Percentiles rank a stretch among this genome's conserved stretches.
Conservation (phyloP, 768 basidiomycete species). For the Calocybe indica region DNA sequence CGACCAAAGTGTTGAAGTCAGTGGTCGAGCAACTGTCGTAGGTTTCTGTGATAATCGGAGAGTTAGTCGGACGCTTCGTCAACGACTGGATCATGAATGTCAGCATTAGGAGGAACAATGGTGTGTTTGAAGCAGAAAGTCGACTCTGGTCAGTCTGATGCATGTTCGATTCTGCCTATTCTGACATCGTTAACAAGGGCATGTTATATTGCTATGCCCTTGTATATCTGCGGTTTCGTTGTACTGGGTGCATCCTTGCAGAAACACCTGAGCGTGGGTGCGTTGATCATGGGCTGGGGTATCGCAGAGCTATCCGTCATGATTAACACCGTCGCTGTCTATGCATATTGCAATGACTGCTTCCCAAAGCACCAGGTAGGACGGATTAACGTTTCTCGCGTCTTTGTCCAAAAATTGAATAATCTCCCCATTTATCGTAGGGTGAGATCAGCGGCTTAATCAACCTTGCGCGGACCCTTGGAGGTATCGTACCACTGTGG, state of each 20-base stretch:
- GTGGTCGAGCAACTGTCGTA: slow-evolving; percentile 1
- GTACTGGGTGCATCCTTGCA: slow-evolving; percentile 45
- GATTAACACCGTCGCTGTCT: slow-evolving; percentile 49
- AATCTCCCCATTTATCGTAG: slow-evolving; percentile 9
- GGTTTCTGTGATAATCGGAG: slow-evolving; percentile 32
- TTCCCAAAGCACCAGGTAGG: slow-evolving; percentile 38
- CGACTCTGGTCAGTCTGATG: slow-evolving; percentile 37
- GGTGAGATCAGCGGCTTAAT: slow-evolving; percentile 54
- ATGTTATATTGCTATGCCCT: slow-evolving; percentile 44
- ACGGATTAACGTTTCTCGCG: background rate
- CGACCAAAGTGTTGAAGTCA: background rate
- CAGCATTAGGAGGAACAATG: slow-evolving; percentile 26
- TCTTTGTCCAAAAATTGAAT: background rate
- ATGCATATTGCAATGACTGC: slow-evolving; percentile 46
- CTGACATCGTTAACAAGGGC: slow-evolving; percentile 26
- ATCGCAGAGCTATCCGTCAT: slow-evolving; percentile 43
- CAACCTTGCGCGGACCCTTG: slow-evolving; percentile 46
- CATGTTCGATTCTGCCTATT: background rate
- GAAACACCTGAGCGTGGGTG: slow-evolving; percentile 38
- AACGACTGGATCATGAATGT: slow-evolving; percentile 30
- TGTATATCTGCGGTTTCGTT: slow-evolving; percentile 50
- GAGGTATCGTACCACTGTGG: slow-evolving; percentile 20
- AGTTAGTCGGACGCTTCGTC: slow-evolving; percentile 29
- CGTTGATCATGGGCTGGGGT: slow-evolving; percentile 56
- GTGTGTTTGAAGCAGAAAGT: slow-evolving; percentile 37